Conservation (phyloP, 2,329 filamentous ascomycete genomes). For the Penicillium brevicompactum region DNA sequence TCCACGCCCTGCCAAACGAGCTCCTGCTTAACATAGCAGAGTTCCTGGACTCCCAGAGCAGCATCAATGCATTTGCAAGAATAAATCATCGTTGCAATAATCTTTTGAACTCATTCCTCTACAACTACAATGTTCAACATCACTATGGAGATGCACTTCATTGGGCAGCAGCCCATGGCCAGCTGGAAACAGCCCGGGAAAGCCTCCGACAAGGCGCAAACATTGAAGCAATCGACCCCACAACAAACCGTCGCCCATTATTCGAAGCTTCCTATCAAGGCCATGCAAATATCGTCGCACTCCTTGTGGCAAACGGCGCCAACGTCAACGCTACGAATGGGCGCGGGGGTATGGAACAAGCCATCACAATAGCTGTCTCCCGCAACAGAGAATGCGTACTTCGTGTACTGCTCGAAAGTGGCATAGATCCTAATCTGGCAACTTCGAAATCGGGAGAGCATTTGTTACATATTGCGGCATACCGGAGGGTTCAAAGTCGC, state of each 20-base stretch:
- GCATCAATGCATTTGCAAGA: constrained; percentile 3
- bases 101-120: constrained; percentile 3
- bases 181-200: neutral
- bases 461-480: neutral
- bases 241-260: neutral
- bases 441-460: neutral
- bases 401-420: neutral
- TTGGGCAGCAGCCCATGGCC: constrained; percentile 2
- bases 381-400: neutral
- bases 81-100: neutral
- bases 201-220: constrained; percentile 4
- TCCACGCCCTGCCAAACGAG: constrained; percentile 7
- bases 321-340: neutral
- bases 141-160: constrained; percentile 4
- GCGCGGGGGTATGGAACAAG: neutral
- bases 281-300: neutral
- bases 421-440: neutral
- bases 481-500: neutral
- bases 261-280: neutral
- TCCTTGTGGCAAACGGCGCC: constrained; percentile 2
- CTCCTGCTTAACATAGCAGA: constrained; percentile 4
- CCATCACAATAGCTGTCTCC: neutral
- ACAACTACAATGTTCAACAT: constrained; percentile 1
- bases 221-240: neutral
- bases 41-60: neutral